Evolutionary conservation across 1,139 yeast species (phyloP), one percentile per base, ranked within the genome.

Genomic region (Yarrowia galli): DNA sequence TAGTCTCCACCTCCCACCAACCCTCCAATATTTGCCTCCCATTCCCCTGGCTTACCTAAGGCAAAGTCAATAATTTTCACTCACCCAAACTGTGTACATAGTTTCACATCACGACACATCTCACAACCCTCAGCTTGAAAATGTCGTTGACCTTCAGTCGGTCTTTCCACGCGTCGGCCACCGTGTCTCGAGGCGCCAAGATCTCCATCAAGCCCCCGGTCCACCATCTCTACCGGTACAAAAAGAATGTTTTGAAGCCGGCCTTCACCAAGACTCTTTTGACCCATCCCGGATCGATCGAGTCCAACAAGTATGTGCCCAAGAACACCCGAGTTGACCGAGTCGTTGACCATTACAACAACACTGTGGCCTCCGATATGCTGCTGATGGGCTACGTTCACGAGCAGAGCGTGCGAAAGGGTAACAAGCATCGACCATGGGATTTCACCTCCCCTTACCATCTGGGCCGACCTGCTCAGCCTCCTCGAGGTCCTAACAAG

Each of bases 401-500:
- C 78, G 87, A 83, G 45, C 85, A 85, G 65, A 75, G 75, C 15
- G 81, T 81, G 67, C 75, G 78, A 56, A 74, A 74, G 22, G 98
- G 98, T 69, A 83, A 85, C 71, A 91, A 91, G 80, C 83, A 84
- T 73, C 85, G 97, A 79, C 82, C 85, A 68, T 93, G 99, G 97
- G 96, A 92, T 70, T 90, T 91, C 64, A 83, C 90, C 38, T 89
- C 97, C 45, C 97, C 98, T 61, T 95, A 91, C 79, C 96, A 93
- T 76, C 78, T 92, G 69, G 92, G 91, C 79, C 89, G 98, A 83
- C 86, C 89, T 45, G 72, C 74, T 13, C 81, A 83, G 70, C 74
- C 76, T 13, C 82, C 82, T 15, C 73, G 78, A 65, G 83, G 83
- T 9, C 75, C 77, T 46, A 76, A 80, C 25, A 80, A 79, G 72